Conservation (phyloP, 2,329 filamentous ascomycete species). For the Emergomyces pasteurianus region DNA sequence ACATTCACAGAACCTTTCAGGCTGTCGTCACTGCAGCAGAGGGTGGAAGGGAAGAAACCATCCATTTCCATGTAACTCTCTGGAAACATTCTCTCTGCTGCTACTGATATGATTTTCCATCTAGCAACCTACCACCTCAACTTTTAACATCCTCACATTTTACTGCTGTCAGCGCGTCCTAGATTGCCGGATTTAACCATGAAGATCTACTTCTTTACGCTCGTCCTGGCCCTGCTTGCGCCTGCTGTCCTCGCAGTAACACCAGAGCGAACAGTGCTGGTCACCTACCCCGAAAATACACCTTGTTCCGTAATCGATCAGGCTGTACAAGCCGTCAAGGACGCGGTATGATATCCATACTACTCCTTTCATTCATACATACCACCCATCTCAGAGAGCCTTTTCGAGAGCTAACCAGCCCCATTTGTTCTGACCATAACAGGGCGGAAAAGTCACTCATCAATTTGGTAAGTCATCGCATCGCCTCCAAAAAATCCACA, state of each 20-base stretch:
- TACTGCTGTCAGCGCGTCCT: not conserved
- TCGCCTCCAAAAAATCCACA: not conserved
- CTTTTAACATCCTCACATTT: not conserved
- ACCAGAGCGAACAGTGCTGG: slow-evolving; percentile 58
- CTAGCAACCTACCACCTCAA: not conserved
- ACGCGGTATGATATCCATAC: slow-evolving; percentile 39
- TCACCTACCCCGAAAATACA: slow-evolving; percentile 62
- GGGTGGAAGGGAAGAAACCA: not conserved
- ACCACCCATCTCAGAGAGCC: not conserved
- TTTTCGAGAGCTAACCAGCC: not conserved
- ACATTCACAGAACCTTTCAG: no score
- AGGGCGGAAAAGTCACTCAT: slow-evolving; percentile 67
- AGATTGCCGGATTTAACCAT: slow-evolving; percentile 35
- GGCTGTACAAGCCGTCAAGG: slow-evolving; percentile 58
- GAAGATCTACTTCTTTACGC: slow-evolving; percentile 49
- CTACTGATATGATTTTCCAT: not conserved
- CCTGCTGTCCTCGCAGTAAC: slow-evolving; percentile 48
- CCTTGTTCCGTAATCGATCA: slow-evolving; percentile 55
- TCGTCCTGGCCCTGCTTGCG: slow-evolving; percentile 45
- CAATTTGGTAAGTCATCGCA: slow-evolving; percentile 52
- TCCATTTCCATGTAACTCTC: not conserved
- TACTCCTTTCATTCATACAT: not conserved
- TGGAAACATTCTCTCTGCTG: not conserved
- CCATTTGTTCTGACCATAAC: not conserved
- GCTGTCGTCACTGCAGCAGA: no score